Evolutionary conservation across 192 early-diverging fungal species (phyloP), one percentile per base, ranked within the genome.

Genomic region (Backusella parvicylindrica): DNA sequence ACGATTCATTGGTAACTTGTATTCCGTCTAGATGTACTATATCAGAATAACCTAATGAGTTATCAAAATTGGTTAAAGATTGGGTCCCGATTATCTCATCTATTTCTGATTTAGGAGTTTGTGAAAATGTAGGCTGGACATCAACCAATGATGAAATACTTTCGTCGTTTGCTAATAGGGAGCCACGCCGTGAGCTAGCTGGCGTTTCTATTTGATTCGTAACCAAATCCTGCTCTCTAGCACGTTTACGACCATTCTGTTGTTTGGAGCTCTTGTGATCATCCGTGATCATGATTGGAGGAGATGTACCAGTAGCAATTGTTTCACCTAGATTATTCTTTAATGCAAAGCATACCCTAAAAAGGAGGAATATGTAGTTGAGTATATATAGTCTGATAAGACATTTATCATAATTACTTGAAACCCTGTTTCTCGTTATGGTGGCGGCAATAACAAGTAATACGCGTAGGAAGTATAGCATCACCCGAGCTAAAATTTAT

Each of bases 381-480:
- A 68, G 21, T 70, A 30, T 49, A 49, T 41, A 16, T 69, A 26
- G 53, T 28, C 12, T 60, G 53, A 60, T 36, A 70, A 47, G 26
- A 63, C 7, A 16, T 35, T 43, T 30, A 43, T 47, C 8, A 37
- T 35, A 28, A 3, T 66, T 75, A 76, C 68, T 49, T 69, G 79
- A 98, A 98, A 1, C 97, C 97, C 6, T 89, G 81, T 84, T 95
- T 96, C 74, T 98, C 97, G 79, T 89, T 85, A 80, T 97, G 96
- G 74, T 98, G 97, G 3, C 97, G 88, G 82, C 95, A 97, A 78
- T 98, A 98, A 84, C 97, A 98, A 13, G 97, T 97, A 68, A 98
- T 95, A 38, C 97, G 89, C n/a, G 94, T 94, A 32, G 97, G 95
- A 35, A 98, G 85, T 64, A 94, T 89, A 0, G 91, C 88, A 76